phyloP scores from a whole-genome alignment of 2,329 filamentous ascomycete species.

The Aureobasidium lini region DNA sequence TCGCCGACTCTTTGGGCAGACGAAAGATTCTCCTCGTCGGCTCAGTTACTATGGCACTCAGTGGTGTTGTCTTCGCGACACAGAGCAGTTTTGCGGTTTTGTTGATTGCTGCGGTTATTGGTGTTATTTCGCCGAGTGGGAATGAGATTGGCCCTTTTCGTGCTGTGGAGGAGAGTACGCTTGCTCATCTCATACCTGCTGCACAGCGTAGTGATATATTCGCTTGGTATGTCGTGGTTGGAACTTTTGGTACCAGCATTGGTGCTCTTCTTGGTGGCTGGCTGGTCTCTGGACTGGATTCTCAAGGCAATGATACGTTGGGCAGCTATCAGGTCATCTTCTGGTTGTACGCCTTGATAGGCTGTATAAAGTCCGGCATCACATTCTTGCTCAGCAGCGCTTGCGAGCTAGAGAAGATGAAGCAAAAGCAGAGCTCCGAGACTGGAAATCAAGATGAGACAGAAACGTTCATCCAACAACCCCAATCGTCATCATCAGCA shows the following conservation, averaged over 20 bases:
- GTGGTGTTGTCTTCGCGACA: slow-evolving; percentile 24
- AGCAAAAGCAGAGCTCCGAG: slow-evolving; percentile 23
- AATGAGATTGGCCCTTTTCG: slow-evolving; percentile 31
- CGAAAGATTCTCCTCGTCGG: slow-evolving; percentile 24
- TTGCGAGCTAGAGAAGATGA: slow-evolving; percentile 28
- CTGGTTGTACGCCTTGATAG: slow-evolving; percentile 36
- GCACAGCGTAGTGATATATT: slow-evolving; percentile 24
- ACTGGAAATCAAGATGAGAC: slow-evolving; percentile 19
- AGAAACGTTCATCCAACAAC: slow-evolving; percentile 1
- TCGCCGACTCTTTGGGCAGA: slow-evolving; percentile 26
- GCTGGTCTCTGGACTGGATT: slow-evolving; percentile 28
- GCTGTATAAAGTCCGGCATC: slow-evolving; percentile 31
- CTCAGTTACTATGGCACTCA: slow-evolving; percentile 23
- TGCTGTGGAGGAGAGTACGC: slow-evolving; percentile 27
- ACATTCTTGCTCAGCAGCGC: slow-evolving; percentile 31
- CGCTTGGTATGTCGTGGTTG: slow-evolving; percentile 26
- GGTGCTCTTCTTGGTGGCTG: slow-evolving; percentile 30
- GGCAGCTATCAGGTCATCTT: slow-evolving; percentile 36
- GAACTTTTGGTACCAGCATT: slow-evolving; percentile 23
- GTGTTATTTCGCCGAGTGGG: slow-evolving; percentile 28
- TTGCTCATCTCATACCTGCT: slow-evolving; percentile 25
- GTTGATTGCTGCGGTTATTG: slow-evolving; percentile 26
- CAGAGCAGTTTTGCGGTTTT: slow-evolving; percentile 24
- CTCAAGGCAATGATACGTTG: slow-evolving; percentile 29
- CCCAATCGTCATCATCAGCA: not conserved